phyloP scores from a whole-genome alignment of 768 basidiomycete genomes.

The Trametes cinnabarina region DNA sequence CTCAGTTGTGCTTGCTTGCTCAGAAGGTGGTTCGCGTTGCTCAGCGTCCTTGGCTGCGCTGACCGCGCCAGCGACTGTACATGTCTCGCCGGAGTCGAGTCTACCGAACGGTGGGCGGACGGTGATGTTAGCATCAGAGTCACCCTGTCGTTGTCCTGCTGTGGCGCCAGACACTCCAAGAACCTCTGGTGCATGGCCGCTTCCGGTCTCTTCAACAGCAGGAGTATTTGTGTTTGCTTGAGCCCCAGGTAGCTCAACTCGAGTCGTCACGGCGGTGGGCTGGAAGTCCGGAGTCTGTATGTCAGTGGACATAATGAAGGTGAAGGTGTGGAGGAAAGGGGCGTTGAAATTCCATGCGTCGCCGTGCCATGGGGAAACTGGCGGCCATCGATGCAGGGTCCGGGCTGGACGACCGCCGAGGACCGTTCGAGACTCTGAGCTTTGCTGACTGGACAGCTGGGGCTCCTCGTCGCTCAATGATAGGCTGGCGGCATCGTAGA shows the following conservation, averaged over 20 bases:
- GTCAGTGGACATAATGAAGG: not conserved
- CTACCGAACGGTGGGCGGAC: constrained; percentile 7
- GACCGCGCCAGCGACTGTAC: not conserved
- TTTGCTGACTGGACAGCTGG: not conserved
- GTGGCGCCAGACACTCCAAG: constrained; percentile 1
- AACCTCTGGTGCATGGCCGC: not conserved
- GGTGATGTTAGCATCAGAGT: not conserved
- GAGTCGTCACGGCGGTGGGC: not conserved
- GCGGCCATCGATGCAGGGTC: not conserved
- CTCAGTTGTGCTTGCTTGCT: not conserved
- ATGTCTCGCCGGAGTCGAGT: not conserved
- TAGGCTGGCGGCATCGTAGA: not conserved
- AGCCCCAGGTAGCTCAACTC: too few species aligned
- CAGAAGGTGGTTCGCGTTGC: not conserved
- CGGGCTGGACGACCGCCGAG: not conserved
- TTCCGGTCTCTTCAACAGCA: too few species aligned
- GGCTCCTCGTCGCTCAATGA: not conserved
- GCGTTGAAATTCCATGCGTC: not conserved
- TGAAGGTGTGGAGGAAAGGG: not conserved
- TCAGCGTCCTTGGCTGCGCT: not conserved
- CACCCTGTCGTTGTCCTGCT: not conserved
- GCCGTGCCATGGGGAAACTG: not conserved
- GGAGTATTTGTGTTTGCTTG: too few species aligned
- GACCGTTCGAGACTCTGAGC: constrained; percentile 1
- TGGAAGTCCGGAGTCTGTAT: not conserved